These are phyloP conservation scores for Phytopythium mirpurense DNA, from an alignment of 352 stramenopile genomes.

Conservation along the genomic window DNA sequence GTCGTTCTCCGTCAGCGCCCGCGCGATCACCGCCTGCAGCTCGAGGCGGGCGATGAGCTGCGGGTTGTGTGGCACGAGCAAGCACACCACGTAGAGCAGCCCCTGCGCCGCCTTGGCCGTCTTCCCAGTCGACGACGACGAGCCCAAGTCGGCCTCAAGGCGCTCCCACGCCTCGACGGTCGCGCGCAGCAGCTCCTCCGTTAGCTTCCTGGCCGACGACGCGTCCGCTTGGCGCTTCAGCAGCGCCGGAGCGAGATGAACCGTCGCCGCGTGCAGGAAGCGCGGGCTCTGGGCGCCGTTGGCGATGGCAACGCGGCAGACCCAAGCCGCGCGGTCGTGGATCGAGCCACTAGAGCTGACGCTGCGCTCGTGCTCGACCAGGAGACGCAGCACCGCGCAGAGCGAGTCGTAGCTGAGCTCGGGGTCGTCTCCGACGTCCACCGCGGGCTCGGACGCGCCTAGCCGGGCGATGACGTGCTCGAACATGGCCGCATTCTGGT, in stretches of 20 bases:
- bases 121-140: background rate
- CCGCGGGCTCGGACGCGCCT: too few relatives aligned
- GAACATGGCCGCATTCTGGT: slow-evolving; percentile 4
- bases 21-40: slow-evolving; percentile 47
- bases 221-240: slow-evolving; percentile 10
- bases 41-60: slow-evolving; percentile 25
- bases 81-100: slow-evolving; percentile 58
- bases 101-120: slow-evolving; percentile 18
- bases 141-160: background rate
- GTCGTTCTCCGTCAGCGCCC: slow-evolving; percentile 46
- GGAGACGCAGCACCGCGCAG: slow-evolving; percentile 39
- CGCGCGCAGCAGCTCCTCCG: slow-evolving; percentile 14
- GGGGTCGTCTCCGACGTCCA: slow-evolving; percentile 5
- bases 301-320: slow-evolving; percentile 38
- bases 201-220: background rate
- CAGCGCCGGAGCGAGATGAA: slow-evolving; percentile 42
- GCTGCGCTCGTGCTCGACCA: slow-evolving; percentile 16
- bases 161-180: slow-evolving; percentile 20
- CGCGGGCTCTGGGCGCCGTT: slow-evolving; percentile 29
- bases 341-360: slow-evolving; percentile 1
- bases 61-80: slow-evolving; percentile 46
- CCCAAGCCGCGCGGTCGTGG: slow-evolving; percentile 12
- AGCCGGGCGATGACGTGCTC: too few relatives aligned
- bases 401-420: slow-evolving; percentile 38
- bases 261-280: slow-evolving; percentile 38